phyloP scores from a whole-genome alignment of 2,329 filamentous ascomycete species.

The Cercospora beticola region DNA sequence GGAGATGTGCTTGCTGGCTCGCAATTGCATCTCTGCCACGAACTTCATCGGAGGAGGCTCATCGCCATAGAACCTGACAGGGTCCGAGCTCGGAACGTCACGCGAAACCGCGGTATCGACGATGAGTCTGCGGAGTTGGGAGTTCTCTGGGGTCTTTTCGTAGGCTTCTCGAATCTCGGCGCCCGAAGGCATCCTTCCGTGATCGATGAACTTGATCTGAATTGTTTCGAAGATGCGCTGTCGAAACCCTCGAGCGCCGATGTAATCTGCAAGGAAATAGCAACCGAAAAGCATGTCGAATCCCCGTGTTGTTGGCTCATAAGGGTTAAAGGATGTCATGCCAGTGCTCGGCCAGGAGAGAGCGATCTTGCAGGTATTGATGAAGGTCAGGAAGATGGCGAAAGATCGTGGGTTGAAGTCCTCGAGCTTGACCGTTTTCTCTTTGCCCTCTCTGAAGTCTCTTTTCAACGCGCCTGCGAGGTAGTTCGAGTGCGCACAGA shows the following conservation, averaged over 20 bases:
- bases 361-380: neutral
- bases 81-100: neutral
- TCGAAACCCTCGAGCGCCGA: neutral
- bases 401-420: neutral
- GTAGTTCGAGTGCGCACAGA: neutral
- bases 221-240: conserved; percentile 1
- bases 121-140: neutral
- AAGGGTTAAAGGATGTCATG: neutral
- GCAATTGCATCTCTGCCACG: neutral
- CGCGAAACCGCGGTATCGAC: neutral
- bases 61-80: neutral
- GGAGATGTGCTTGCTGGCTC: neutral
- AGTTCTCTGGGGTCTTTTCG: neutral
- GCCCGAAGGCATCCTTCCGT: neutral
- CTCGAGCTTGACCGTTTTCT: neutral
- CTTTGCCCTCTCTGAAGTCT: neutral
- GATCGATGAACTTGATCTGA: neutral
- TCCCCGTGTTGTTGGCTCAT: neutral
- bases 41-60: neutral
- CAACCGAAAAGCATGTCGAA: neutral
- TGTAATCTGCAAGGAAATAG: neutral
- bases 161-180: neutral
- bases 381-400: neutral
- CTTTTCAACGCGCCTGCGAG: neutral
- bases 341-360: neutral